These are phyloP conservation scores for Candida sithepensis DNA, from an alignment of 805 yeast species.

Conservation along the genomic window DNA sequence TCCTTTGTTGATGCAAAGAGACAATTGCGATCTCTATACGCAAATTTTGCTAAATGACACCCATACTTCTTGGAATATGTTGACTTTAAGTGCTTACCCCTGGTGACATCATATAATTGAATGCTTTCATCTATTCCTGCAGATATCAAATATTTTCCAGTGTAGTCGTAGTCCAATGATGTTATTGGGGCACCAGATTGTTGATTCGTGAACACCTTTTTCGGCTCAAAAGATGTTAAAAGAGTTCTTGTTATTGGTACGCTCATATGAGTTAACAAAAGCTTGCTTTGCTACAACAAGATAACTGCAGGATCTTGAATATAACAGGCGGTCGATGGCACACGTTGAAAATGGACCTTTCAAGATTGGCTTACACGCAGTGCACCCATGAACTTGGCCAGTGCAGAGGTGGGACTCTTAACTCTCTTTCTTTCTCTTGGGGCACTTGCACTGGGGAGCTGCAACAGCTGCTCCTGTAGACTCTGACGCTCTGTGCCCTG, in stretches of 20 bases:
- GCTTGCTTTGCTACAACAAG: neutral
- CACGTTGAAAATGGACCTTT: neutral
- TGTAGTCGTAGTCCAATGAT: conserved; percentile 73
- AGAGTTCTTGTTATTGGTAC: neutral
- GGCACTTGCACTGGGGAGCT: no score
- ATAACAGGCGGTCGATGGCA: neutral
- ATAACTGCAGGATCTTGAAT: no score
- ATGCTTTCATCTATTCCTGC: conserved; percentile 80
- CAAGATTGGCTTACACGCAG: no score
- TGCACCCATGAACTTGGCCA: no score
- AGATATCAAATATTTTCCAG: conserved; percentile 73
- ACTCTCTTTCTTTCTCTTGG: no score
- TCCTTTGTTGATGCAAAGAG: conserved; percentile 76
- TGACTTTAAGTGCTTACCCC: conserved; percentile 66
- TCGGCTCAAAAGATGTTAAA: conserved; percentile 25
- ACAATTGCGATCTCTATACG: conserved; percentile 62
- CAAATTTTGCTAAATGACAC: conserved; percentile 78
- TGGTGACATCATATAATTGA: conserved; percentile 71
- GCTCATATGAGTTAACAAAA: neutral
- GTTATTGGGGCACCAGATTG: conserved; percentile 53
- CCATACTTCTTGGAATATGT: conserved; percentile 89
- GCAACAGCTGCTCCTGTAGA: no score
- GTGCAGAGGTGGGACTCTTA: no score
- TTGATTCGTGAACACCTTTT: conserved; percentile 41
- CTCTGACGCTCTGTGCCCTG: no score